Percentiles rank a stretch among this genome's conserved stretches.
These are phyloP conservation scores for Withania somnifera DNA, from an alignment of 305 asterid species.

Conservation along the genomic window DNA sequence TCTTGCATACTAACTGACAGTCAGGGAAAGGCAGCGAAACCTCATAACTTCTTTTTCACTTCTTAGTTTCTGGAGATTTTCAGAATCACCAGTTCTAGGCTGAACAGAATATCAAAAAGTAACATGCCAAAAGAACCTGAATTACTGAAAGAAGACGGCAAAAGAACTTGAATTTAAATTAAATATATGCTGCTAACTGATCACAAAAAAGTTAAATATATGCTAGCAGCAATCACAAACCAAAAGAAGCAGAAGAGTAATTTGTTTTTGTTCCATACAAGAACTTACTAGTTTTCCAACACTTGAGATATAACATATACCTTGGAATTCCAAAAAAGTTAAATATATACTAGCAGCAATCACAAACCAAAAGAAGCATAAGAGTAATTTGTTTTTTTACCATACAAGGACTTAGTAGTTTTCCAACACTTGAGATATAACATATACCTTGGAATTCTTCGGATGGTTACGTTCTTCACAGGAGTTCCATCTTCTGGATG, in stretches of 20 bases:
- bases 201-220: not conserved
- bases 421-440: not conserved
- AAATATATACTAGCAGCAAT: not conserved
- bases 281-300: not conserved
- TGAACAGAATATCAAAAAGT: not conserved
- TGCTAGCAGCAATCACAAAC: not conserved
- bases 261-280: not conserved
- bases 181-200: not conserved
- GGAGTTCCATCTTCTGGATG: slow-evolving; percentile 54
- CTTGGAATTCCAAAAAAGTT: slow-evolving; percentile 29
- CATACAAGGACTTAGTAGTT: not conserved
- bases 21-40: not conserved
- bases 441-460: slow-evolving; percentile 52
- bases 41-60: not conserved
- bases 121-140: not conserved
- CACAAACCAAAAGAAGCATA: not conserved
- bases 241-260: not conserved
- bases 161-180: not conserved
- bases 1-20: not conserved
- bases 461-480: slow-evolving; percentile 51
- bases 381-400: not conserved
- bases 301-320: slow-evolving; percentile 12
- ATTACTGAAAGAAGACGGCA: not conserved
- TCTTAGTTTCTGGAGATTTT: not conserved
- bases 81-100: not conserved